Base-by-base conservation (phyloP, 306 rosid species). In the Aeschynomene evenia region DNA sequence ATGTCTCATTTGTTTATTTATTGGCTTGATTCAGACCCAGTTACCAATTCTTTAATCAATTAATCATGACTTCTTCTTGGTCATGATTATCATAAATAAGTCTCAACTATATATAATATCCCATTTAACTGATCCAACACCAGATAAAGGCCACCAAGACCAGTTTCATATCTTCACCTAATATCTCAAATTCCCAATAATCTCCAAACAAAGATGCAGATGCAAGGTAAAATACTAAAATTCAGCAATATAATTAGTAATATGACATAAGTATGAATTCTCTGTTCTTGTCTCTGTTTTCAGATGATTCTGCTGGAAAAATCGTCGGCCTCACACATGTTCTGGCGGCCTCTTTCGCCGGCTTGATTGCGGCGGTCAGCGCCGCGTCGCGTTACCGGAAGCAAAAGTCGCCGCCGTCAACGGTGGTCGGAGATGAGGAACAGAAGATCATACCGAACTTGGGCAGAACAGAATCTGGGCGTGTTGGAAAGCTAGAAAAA, bases 401-500 rank as follows among this genome's bases (percentile, higher is more conserved):
- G 20, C 55, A 28, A n/a, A 70, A 46, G 16, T 23, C n/a, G n/a
- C n/a, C n/a, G n/a, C n/a, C n/a, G n/a, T n/a, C 80, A 0, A 74
- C 24, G 45, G 29, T 40, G 9, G 63, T 20, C 29, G 37, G 21
- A 15, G 73, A 79, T 9, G n/a, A 37, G 4, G 4, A 9, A 0
- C 64, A 83, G 3, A 66, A 42, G 22, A 33, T 83, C 26, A 36
- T 78, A 65, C 93, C 96, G 0, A 49, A 19, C 26, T 51, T 85
- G 3, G 58, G 45, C 0, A 74, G 71, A 58, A 80, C 87, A 8
- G 84, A 77, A 69, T 86, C 90, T 19, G 94, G 92, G 11, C 94
- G 96, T 7, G 46, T 81, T 22, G 83, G 70, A 66, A 70, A 66
- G 26, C 68, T 90, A 19, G 98, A 93, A 37, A 82, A 79, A 33